These are phyloP conservation scores for Lachnellula arida DNA, from an alignment of 2,329 filamentous ascomycete species.

Conservation along the genomic window DNA sequence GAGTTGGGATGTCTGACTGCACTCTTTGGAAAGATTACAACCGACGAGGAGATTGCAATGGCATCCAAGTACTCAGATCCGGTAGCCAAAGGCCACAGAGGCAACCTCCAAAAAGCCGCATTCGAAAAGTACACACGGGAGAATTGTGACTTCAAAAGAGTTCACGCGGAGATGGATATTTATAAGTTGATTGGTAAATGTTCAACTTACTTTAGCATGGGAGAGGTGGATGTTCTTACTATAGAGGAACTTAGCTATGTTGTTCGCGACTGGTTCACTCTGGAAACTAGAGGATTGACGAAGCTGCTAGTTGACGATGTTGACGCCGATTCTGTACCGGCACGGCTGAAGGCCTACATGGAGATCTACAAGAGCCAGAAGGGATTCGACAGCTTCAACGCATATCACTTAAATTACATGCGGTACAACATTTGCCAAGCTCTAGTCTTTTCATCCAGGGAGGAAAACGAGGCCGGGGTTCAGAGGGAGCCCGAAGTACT, in stretches of 20 bases:
- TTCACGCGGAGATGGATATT: neutral
- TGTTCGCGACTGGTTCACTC: neutral
- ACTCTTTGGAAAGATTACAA: neutral
- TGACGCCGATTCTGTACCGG: neutral
- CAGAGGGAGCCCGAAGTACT: neutral
- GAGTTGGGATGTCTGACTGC: neutral
- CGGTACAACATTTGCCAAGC: neutral
- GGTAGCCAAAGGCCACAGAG: neutral
- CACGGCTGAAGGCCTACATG: neutral
- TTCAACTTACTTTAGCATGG: neutral
- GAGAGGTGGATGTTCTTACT: neutral
- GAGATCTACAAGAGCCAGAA: neutral
- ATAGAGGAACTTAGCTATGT: neutral
- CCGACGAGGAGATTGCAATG: neutral
- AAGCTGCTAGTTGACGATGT: neutral
- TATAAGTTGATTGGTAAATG: neutral
- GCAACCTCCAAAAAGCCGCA: neutral
- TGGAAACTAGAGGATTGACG: neutral
- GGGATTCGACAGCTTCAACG: neutral
- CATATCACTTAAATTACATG: neutral
- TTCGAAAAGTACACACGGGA: neutral
- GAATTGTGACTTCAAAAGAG: neutral
- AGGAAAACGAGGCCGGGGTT: neutral
- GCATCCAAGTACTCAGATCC: neutral
- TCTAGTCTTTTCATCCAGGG: neutral